These are phyloP conservation scores for Dothistroma pini DNA, from an alignment of 2,329 filamentous ascomycete species.

Conservation along the genomic window DNA sequence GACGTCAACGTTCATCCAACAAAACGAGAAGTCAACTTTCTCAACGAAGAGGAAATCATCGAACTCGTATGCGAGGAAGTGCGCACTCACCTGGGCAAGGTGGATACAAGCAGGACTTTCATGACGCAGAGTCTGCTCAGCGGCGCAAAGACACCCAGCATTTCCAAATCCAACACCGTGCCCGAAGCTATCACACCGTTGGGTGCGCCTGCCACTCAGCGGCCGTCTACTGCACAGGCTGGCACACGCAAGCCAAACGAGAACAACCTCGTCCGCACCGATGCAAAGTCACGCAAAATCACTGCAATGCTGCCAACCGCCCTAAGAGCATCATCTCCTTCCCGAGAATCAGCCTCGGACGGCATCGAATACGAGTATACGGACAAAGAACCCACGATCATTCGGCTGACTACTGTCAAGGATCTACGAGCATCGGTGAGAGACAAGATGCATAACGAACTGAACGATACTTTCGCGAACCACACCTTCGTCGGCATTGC, in stretches of 20 bases:
- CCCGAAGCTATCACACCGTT: slow-evolving; percentile 31
- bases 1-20: slow-evolving; percentile 98
- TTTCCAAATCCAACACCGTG: slow-evolving; percentile 38
- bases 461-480: slow-evolving; percentile 81
- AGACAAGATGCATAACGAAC: slow-evolving; percentile 73
- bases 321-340: slow-evolving; percentile 39
- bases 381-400: slow-evolving; percentile 65
- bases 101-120: slow-evolving; percentile 92
- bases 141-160: slow-evolving; percentile 51
- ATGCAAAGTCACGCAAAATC: slow-evolving; percentile 85
- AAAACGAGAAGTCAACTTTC: slow-evolving; percentile 92
- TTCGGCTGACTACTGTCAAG: slow-evolving; percentile 79
- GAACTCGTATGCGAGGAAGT: slow-evolving; percentile 80
- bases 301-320: slow-evolving; percentile 83
- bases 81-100: slow-evolving; percentile 70
- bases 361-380: slow-evolving; percentile 67
- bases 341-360: slow-evolving; percentile 37
- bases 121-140: slow-evolving; percentile 88
- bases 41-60: slow-evolving; percentile 96
- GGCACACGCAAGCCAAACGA: slow-evolving; percentile 61
- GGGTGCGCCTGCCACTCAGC: slow-evolving; percentile 30
- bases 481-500: slow-evolving; percentile 94
- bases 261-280: slow-evolving; percentile 86
- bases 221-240: slow-evolving; percentile 31
- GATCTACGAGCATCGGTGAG: slow-evolving; percentile 77